phyloP scores from a whole-genome alignment of 148 eudicot species.

The Fagopyrum homotropicum region DNA sequence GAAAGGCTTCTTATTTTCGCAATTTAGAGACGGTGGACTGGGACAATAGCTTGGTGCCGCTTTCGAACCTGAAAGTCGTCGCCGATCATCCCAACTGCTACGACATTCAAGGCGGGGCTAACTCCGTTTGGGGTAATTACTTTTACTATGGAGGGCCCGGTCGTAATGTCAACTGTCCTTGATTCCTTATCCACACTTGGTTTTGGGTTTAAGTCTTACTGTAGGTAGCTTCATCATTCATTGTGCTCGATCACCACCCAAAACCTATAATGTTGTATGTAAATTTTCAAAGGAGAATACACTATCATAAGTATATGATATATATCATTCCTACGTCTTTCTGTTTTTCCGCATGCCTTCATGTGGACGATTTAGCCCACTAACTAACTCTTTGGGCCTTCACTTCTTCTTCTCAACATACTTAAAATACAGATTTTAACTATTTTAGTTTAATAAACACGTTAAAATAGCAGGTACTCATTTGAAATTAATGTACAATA shows the following conservation, averaged over 20 bases:
- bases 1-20: slow-evolving; percentile 74
- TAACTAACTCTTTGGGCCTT: too few species aligned
- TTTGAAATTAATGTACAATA: too few species aligned
- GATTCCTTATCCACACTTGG: neutral
- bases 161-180: slow-evolving; percentile 59
- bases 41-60: slow-evolving; percentile 67
- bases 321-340: neutral
- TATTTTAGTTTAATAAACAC: too few species aligned
- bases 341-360: too few species aligned
- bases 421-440: too few species aligned
- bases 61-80: slow-evolving; percentile 43
- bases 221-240: neutral
- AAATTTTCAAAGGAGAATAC: neutral
- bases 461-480: too few species aligned
- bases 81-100: slow-evolving; percentile 91
- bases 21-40: slow-evolving; percentile 77
- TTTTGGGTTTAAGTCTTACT: neutral
- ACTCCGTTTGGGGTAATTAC: slow-evolving; percentile 84
- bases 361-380: too few species aligned
- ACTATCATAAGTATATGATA: neutral
- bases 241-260: neutral
- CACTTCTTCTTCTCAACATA: too few species aligned
- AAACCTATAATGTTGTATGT: neutral
- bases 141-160: slow-evolving; percentile 95
- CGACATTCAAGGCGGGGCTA: slow-evolving; percentile 60